Evolutionary conservation across 495 filamentous ascomycete genomes (phyloP).

Genomic region (Pyrenula massariospora): DNA sequence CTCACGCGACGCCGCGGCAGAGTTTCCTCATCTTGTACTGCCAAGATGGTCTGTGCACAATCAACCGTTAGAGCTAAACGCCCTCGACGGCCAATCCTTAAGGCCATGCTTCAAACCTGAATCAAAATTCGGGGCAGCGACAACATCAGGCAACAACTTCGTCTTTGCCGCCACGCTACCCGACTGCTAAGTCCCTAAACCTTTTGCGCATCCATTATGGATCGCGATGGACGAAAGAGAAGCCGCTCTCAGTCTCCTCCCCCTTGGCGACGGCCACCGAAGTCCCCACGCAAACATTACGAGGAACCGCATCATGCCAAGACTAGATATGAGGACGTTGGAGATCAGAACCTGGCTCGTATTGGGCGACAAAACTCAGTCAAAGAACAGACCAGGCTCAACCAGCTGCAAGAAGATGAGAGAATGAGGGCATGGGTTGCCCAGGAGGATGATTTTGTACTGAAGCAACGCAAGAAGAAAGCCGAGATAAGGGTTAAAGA

Average conservation of each 20-base stretch:
- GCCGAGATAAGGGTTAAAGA: slow-evolving; percentile 93
- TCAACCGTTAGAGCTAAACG: no score
- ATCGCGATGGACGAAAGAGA: neutral
- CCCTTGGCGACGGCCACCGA: slow-evolving; percentile 28
- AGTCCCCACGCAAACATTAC: slow-evolving; percentile 22
- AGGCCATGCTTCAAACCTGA: no score
- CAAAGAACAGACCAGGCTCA: slow-evolving; percentile 41
- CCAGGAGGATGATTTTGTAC: slow-evolving; percentile 89
- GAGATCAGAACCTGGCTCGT: slow-evolving; percentile 10
- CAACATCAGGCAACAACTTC: no score
- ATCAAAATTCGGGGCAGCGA: no score
- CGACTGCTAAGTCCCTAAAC: no score
- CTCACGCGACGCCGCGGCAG: no score
- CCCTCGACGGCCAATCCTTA: no score
- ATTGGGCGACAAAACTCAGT: slow-evolving; percentile 20
- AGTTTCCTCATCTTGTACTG: no score
- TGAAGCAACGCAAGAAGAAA: slow-evolving; percentile 97
- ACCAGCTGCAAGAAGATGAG: slow-evolving; percentile 58
- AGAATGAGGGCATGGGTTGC: slow-evolving; percentile 78
- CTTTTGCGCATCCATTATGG: no score
- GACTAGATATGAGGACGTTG: slow-evolving; percentile 12
- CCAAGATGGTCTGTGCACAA: no score
- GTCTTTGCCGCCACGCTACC: no score
- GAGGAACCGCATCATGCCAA: slow-evolving; percentile 15
- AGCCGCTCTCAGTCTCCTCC: slow-evolving; percentile 30